Conservation (phyloP, 2,329 filamentous ascomycete genomes). For the Parascedosporium putredinis region DNA sequence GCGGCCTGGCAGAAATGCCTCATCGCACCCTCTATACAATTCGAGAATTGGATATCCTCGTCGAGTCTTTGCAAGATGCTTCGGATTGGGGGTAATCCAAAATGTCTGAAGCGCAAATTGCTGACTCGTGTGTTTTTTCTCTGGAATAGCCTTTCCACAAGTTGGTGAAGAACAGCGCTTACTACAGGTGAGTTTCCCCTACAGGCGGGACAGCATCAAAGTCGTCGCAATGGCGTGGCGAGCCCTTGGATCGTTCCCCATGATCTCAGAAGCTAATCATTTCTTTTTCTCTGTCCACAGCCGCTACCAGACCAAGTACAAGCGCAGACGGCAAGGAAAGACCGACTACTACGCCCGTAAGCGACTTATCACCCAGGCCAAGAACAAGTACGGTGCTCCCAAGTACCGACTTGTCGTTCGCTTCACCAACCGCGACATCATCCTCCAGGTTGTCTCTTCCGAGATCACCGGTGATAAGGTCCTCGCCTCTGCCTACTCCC, state of each 20-base stretch:
- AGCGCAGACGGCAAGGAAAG: conserved; percentile 90
- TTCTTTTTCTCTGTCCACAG: conserved; percentile 43
- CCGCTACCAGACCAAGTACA: conserved; percentile 99
- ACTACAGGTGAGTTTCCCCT: conserved; percentile 90
- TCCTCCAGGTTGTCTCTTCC: conserved; percentile 92
- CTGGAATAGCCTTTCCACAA: conserved; percentile 73
- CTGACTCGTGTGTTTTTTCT: conserved; percentile 75
- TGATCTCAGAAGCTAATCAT: conserved; percentile 16
- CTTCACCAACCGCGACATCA: conserved; percentile 99
- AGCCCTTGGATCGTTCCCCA: background rate
- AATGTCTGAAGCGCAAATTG: conserved; percentile 96
- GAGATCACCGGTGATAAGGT: conserved; percentile 98
- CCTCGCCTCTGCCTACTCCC: conserved; percentile 81
- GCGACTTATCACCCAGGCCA: conserved; percentile 98
- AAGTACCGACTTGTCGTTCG: conserved; percentile 99
- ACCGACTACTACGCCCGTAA: conserved; percentile 99
- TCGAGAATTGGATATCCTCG: conserved; percentile 12
- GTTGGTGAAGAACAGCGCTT: conserved; percentile 92
- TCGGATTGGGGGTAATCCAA: conserved; percentile 48
- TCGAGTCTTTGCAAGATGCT: conserved; percentile 95
- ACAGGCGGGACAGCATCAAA: too few species aligned
- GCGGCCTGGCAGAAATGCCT: conserved; percentile 32
- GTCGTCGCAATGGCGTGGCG: too few species aligned
- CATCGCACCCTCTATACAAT: conserved; percentile 12
- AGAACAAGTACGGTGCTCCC: conserved; percentile 99